A percentile compares a stretch with the other conserved stretches of the same genome.
These are phyloP conservation scores for Aquilaria yunnanensis DNA, from an alignment of 345 rosid genomes.

Conservation along the genomic window DNA sequence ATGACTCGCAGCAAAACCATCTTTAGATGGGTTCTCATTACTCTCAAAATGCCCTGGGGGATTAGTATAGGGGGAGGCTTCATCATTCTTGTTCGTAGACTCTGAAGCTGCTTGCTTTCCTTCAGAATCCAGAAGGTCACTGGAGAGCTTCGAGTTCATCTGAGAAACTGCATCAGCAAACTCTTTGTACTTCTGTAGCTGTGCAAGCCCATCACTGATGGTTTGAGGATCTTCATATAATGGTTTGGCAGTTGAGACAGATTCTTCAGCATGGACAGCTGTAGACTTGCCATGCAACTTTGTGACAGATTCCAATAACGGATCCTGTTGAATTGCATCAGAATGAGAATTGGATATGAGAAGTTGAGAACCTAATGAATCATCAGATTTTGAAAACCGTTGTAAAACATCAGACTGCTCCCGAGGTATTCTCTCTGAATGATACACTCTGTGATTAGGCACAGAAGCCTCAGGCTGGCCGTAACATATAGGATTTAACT, in stretches of 20 bases:
- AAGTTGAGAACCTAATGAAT: constrained; percentile 65
- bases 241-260: constrained; percentile 17
- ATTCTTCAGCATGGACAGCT: constrained; percentile 17
- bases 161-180: constrained; percentile 32
- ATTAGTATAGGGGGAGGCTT: constrained; percentile 23
- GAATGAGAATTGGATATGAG: constrained; percentile 43
- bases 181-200: constrained; percentile 34
- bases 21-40: constrained; percentile 20
- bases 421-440: constrained; percentile 73
- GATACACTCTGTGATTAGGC: constrained; percentile 48
- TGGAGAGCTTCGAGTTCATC: constrained; percentile 30
- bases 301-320: constrained; percentile 35
- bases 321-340: constrained; percentile 33
- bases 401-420: constrained; percentile 57
- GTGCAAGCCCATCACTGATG: constrained; percentile 32
- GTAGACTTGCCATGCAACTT: constrained; percentile 22
- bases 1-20: constrained; percentile 28
- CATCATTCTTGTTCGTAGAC: constrained; percentile 15
- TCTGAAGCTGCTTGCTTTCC: constrained; percentile 27
- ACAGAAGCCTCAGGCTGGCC: constrained; percentile 41
- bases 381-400: constrained; percentile 71
- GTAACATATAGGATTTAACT: constrained; percentile 43
- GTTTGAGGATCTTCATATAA: constrained; percentile 22
- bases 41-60: constrained; percentile 7
- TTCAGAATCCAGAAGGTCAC: constrained; percentile 30